Conservation (phyloP, 2,329 filamentous ascomycete species). For the Aureobasidium mangrovei region DNA sequence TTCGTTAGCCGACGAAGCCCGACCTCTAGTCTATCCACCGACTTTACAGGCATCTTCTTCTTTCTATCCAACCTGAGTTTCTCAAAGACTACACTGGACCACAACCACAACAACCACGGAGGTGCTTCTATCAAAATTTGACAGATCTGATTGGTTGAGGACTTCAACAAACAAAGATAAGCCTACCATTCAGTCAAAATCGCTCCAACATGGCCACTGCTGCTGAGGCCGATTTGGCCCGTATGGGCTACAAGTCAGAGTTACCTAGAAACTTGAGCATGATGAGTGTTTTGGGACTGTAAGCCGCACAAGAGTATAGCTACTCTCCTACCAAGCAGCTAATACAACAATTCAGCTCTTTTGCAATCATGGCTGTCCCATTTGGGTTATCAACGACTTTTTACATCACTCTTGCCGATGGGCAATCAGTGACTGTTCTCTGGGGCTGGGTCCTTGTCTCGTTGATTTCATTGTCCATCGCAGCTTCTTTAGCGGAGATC, state of each 20-base stretch:
- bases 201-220: slow-evolving; percentile 21
- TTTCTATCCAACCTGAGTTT: background rate
- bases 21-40: background rate
- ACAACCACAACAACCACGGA: no score
- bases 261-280: slow-evolving; percentile 59
- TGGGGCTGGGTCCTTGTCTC: slow-evolving; percentile 63
- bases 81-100: no score
- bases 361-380: slow-evolving; percentile 66
- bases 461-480: slow-evolving; percentile 54
- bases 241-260: slow-evolving; percentile 61
- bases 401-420: slow-evolving; percentile 59
- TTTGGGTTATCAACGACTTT: slow-evolving; percentile 61
- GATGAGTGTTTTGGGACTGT: slow-evolving; percentile 57
- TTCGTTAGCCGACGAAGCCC: slow-evolving; percentile 1
- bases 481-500: slow-evolving; percentile 59
- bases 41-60: background rate
- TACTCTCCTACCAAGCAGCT: background rate
- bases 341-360: slow-evolving; percentile 37
- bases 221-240: slow-evolving; percentile 53
- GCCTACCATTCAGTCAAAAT: background rate
- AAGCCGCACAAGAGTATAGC: slow-evolving; percentile 19
- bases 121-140: no score
- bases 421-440: slow-evolving; percentile 59
- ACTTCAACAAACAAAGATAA: no score
- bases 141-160: no score